Evolutionary conservation across 2,329 filamentous ascomycete genomes (phyloP).

Genomic region (Aspergillus latus): DNA sequence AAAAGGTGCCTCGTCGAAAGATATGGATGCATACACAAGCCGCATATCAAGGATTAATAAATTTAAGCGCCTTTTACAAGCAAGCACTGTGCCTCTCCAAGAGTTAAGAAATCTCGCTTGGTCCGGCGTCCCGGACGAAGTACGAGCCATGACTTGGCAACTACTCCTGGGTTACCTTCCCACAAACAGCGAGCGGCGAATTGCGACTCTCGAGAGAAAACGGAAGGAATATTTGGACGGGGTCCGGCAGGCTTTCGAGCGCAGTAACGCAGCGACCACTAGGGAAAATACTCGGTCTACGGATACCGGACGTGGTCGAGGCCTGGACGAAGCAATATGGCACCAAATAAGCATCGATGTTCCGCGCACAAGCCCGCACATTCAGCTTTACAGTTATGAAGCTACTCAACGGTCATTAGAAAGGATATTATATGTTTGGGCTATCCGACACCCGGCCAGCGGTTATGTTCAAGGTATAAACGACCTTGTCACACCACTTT

Average conservation of each 20-base stretch:
- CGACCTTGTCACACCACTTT: constrained; percentile 95
- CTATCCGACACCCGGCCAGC: constrained; percentile 92
- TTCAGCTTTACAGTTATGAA: constrained; percentile 92
- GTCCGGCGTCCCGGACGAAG: constrained; percentile 92
- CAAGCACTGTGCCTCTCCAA: constrained; percentile 80
- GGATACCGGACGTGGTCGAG: constrained; percentile 60
- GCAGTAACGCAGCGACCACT: constrained; percentile 48
- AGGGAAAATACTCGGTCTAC: constrained; percentile 41
- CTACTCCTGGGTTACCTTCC: constrained; percentile 91
- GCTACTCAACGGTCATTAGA: constrained; percentile 93
- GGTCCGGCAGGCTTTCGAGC: constrained; percentile 67
- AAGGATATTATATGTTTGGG: constrained; percentile 95
- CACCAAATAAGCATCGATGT: constrained; percentile 99
- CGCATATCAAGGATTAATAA: constrained; percentile 95
- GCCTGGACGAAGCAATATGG: constrained; percentile 96
- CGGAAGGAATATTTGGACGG: constrained; percentile 95
- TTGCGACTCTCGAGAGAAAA: constrained; percentile 87
- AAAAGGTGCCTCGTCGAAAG: constrained; percentile 73
- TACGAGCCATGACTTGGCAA: constrained; percentile 99
- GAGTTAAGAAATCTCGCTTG: constrained; percentile 85
- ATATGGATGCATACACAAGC: constrained; percentile 80
- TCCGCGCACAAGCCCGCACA: constrained; percentile 91
- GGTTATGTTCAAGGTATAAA: constrained; percentile 99
- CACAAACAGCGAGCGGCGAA: constrained; percentile 90
- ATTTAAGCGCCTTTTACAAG: constrained; percentile 93